These are phyloP conservation scores for Marasmius sp. DNA, from an alignment of 1,284 basidiomycete genomes.

Conservation along the genomic window DNA sequence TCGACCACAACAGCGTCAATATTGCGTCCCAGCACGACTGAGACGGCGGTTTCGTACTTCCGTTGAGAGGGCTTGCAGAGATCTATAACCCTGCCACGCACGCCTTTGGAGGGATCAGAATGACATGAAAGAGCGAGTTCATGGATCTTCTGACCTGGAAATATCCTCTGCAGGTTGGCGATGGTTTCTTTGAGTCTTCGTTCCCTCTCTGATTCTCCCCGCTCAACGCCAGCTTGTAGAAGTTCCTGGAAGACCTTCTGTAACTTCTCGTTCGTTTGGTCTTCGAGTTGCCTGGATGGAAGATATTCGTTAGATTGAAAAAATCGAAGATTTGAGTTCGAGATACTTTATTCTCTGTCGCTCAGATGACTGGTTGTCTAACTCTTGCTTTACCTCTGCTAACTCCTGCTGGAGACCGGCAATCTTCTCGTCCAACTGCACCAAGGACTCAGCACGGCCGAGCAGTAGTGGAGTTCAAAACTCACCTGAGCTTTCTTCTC, in stretches of 20 bases:
- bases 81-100: constrained; percentile 89
- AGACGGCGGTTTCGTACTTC: constrained; percentile 94
- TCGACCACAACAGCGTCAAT: constrained; percentile 96
- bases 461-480: not conserved
- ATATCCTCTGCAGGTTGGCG: constrained; percentile 80
- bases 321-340: not conserved
- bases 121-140: constrained; percentile 8
- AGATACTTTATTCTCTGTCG: constrained; percentile 52
- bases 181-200: constrained; percentile 84
- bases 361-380: constrained; percentile 77
- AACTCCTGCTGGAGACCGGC: constrained; percentile 54
- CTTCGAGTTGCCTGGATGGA: constrained; percentile 75
- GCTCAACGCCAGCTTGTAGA: constrained; percentile 85
- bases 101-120: constrained; percentile 46
- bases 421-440: constrained; percentile 65
- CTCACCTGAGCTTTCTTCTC: constrained; percentile 62
- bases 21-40: constrained; percentile 92
- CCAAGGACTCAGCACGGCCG: constrained; percentile 1
- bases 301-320: constrained; percentile 5
- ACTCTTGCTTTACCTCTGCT: constrained; percentile 60
- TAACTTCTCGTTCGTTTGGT: constrained; percentile 90
- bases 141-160: constrained; percentile 58
- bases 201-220: constrained; percentile 85
- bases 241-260: constrained; percentile 83
- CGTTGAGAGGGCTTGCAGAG: constrained; percentile 90